Base-by-base conservation (phyloP, 805 yeast species). In the Candida vaughaniae region DNA sequence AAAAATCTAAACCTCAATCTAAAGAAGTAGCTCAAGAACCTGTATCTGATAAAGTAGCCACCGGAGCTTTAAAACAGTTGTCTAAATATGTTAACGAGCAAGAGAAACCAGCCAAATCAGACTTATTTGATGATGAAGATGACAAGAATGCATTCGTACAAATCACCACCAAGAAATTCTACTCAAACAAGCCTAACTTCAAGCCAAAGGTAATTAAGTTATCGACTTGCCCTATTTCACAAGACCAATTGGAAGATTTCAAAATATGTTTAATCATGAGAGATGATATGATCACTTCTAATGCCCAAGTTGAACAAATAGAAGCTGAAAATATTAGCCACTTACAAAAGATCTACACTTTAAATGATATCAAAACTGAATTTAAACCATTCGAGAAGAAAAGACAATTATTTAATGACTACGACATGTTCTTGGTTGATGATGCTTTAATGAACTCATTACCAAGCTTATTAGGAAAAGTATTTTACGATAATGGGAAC, bases 361-460 rank as follows among this genome's bases (percentile, higher is more conserved):
- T 82, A 38, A 71, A 78, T 31, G 84, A 88, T 48, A 71, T 93
- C 46, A 87, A 87, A 60, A 85, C 89, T 22, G 84, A 82, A 43
- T 91, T 80, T 72, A 88, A 88, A 65, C 78, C 86, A n/a, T 93
- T 68, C 52, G 97, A 93, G 62, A 82, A 89, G 42, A 81, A 89
- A 60, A 80, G 97, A 58, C 82, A 80, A 45, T 77, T 93, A 42
- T 62, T 73, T 29, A 58, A 71, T 11, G 80, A 78, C 41, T 85
- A 77, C 56, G 95, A 89, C 51, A 47, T 88, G 43, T 86, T 93
- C 60, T 56, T 93, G 29, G 82, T 87, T 36, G 99, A 93, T 63
- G 96, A 89, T 45, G 80, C 82, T 25, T 69, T 91, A 31, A 70
- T 88, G 36, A 78, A 89, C 19, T 69, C 85, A 42, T 72, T 93